phyloP scores from a whole-genome alignment of 345 rosid species.

The Syzygium jambos region DNA sequence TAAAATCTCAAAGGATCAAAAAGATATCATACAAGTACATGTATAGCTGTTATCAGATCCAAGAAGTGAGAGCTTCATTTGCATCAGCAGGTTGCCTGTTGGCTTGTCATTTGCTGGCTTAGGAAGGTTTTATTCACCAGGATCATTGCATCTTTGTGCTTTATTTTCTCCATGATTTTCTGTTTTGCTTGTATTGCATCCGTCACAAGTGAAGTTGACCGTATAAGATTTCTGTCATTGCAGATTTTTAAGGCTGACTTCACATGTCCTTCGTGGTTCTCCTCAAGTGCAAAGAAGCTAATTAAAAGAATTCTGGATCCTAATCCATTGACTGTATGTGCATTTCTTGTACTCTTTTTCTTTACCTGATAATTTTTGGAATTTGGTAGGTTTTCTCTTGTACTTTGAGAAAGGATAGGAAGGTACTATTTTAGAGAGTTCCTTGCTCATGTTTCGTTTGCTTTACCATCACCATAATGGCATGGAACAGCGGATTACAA shows the following conservation, averaged over 20 bases:
- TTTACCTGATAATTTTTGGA: neutral
- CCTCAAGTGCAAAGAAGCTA: constrained; percentile 86
- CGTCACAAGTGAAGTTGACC: neutral
- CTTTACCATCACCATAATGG: constrained; percentile 8
- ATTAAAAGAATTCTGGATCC: constrained; percentile 91
- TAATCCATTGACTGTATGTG: constrained; percentile 66
- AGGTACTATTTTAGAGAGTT: neutral
- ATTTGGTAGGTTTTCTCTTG: neutral
- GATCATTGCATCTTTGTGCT: neutral
- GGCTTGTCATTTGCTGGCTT: neutral
- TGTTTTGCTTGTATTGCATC: neutral
- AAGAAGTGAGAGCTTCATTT: neutral
- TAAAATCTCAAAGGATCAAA: neutral
- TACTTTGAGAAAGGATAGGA: neutral
- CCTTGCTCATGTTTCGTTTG: neutral
- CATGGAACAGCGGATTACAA: constrained; percentile 69
- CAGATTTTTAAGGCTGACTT: constrained; percentile 94
- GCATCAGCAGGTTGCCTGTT: neutral
- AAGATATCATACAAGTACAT: neutral
- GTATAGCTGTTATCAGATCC: neutral
- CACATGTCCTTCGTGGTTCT: constrained; percentile 93
- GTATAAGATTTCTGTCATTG: constrained; percentile 7
- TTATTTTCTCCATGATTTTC: neutral
- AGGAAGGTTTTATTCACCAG: neutral
- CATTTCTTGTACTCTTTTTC: neutral